Percentiles rank a stretch among this genome's conserved stretches.
Conservation (phyloP, 1,139 yeast genomes). For the Hanseniaspora sp. region DNA sequence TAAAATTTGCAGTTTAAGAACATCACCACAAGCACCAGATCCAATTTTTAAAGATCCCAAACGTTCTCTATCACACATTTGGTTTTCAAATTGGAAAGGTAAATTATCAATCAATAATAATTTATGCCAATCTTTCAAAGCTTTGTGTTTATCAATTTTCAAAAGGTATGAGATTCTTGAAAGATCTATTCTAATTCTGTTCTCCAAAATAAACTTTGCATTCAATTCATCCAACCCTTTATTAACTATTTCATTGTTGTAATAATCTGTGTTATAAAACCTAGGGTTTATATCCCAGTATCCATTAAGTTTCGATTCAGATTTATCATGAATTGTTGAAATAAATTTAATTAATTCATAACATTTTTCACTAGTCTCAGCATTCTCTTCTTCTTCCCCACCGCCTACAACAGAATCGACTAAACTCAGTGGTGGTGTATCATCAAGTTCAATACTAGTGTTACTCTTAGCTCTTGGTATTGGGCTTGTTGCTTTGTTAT, state of each 20-base stretch:
- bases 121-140: constrained; percentile 14
- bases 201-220: constrained; percentile 13
- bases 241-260: constrained; percentile 10
- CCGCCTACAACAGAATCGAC: neutral
- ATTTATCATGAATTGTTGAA: constrained; percentile 14
- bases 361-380: constrained; percentile 15
- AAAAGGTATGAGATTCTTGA: constrained; percentile 9
- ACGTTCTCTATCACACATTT: neutral
- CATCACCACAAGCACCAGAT: constrained; percentile 15
- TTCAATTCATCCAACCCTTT: constrained; percentile 12
- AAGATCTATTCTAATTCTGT: constrained; percentile 11
- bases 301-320: neutral
- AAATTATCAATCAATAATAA: constrained; percentile 11
- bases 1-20: constrained; percentile 1
- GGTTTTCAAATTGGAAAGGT: constrained; percentile 9
- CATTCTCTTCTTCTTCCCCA: constrained; percentile 12
- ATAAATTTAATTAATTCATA: constrained; percentile 12
- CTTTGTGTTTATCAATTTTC: constrained; percentile 13
- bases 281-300: constrained; percentile 14
- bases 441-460: neutral
- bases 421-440: neutral
- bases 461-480: constrained; percentile 15
- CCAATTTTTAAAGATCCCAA: neutral
- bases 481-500: neutral
- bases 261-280: constrained; percentile 6